Conservation (phyloP, 2,329 filamentous ascomycete genomes). For the Colletotrichum tamarilloi region DNA sequence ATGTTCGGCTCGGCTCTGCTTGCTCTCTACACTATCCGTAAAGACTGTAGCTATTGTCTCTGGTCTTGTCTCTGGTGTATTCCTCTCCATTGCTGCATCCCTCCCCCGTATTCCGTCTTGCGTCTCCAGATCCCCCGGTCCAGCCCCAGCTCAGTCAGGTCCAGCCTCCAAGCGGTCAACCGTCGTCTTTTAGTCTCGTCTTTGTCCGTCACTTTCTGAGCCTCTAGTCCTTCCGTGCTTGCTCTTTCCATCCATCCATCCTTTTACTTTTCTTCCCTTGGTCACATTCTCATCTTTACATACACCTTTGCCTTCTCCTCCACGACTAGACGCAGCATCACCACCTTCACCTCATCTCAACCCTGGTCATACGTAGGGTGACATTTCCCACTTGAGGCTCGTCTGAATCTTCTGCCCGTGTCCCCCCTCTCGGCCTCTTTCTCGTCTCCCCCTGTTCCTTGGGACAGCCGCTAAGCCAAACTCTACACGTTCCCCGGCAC, state of each 20-base stretch:
- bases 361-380: not conserved
- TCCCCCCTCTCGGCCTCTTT: not conserved
- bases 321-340: not conserved
- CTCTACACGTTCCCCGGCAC: slow-evolving; percentile 3
- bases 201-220: not conserved
- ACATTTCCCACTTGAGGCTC: not conserved
- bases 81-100: not conserved
- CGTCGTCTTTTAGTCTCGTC: not conserved
- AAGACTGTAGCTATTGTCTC: too few species aligned
- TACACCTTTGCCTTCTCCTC: not conserved
- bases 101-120: not conserved
- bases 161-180: not conserved
- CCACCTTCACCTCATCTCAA: not conserved
- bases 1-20: not conserved
- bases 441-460: slow-evolving; percentile 15
- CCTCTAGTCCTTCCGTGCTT: not conserved
- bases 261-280: not conserved
- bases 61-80: not conserved
- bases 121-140: not conserved
- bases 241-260: not conserved
- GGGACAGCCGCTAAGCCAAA: slow-evolving; percentile 14
- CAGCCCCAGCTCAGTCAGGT: not conserved
- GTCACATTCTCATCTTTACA: too few species aligned
- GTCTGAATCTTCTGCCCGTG: slow-evolving; percentile 10
- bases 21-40: too few species aligned